Conservation (phyloP, 371 early-diverging fungal genomes). For the Circinella minor region DNA sequence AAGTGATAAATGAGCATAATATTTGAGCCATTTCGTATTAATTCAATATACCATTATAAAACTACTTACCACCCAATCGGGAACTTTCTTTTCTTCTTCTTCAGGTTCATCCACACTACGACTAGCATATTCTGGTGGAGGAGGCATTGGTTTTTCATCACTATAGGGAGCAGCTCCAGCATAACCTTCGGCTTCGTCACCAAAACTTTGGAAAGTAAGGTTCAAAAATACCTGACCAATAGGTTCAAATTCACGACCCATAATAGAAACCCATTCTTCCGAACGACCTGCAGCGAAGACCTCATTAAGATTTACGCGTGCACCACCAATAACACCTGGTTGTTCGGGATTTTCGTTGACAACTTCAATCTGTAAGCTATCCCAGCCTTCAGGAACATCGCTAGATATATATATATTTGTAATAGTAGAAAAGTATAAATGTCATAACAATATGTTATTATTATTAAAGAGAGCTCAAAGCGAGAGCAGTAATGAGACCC, state of each 20-base stretch:
- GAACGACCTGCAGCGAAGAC: conserved; percentile 25
- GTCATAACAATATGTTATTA: too few species aligned
- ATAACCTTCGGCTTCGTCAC: neutral
- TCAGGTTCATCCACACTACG: conserved; percentile 10
- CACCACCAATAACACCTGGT: conserved; percentile 41
- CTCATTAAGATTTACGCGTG: conserved; percentile 23
- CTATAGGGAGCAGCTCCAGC: neutral
- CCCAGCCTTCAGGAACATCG: conserved; percentile 25
- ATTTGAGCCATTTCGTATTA: too few species aligned
- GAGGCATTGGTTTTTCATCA: conserved; percentile 4
- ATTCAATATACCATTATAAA: too few species aligned
- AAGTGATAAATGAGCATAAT: neutral
- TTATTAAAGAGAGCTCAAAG: too few species aligned
- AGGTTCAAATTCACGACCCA: conserved; percentile 21
- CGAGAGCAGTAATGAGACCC: too few species aligned
- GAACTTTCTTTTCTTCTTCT: conserved; percentile 26
- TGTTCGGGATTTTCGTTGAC: conserved; percentile 40
- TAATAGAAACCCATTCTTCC: conserved; percentile 41
- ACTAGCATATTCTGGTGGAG: neutral
- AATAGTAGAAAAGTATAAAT: neutral
- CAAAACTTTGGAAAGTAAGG: conserved; percentile 16
- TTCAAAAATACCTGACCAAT: conserved; percentile 28
- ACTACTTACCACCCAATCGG: conserved; percentile 46
- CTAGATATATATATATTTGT: conserved; percentile 11
- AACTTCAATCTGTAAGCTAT: conserved; percentile 32